phyloP scores from a whole-genome alignment of 2,329 filamentous ascomycete genomes.

The Curvularia verruculosa region DNA sequence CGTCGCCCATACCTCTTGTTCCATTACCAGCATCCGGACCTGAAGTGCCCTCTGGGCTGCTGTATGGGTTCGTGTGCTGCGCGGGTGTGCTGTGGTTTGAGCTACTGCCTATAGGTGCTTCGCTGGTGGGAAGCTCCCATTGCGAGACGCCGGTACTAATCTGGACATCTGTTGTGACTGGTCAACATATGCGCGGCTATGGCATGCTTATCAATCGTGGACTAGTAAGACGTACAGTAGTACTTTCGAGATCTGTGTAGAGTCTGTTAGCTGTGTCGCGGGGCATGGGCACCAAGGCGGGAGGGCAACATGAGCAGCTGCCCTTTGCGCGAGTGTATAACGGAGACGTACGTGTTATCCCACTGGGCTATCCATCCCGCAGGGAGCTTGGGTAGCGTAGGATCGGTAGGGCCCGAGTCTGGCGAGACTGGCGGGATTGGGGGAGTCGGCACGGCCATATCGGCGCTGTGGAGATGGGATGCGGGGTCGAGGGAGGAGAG shows the following conservation, averaged over 20 bases:
- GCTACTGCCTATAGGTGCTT: conserved; percentile 67
- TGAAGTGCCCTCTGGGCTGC: conserved; percentile 53
- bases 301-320: conserved; percentile 15
- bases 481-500: conserved; percentile 10
- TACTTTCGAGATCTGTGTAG: conserved; percentile 48
- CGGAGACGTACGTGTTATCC: conserved; percentile 46
- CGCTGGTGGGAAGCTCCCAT: conserved; percentile 73
- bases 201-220: background rate
- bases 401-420: conserved; percentile 49
- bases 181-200: background rate
- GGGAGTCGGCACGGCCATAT: conserved; percentile 46
- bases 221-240: conserved; percentile 41
- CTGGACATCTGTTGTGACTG: conserved; percentile 60
- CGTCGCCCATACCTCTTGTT: conserved; percentile 57
- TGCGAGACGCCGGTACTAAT: conserved; percentile 73
- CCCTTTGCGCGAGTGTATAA: background rate
- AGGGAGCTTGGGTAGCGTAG: conserved; percentile 46
- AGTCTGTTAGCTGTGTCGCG: conserved; percentile 33
- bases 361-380: conserved; percentile 51
- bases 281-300: conserved; percentile 23
- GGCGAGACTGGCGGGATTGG: conserved; percentile 46
- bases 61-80: conserved; percentile 66
- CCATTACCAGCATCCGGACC: conserved; percentile 50
- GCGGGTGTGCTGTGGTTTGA: conserved; percentile 54
- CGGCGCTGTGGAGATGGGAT: conserved; percentile 14